These are phyloP conservation scores for Trichosporon sp. DNA, from an alignment of 1,284 basidiomycete genomes.

Conservation along the genomic window DNA sequence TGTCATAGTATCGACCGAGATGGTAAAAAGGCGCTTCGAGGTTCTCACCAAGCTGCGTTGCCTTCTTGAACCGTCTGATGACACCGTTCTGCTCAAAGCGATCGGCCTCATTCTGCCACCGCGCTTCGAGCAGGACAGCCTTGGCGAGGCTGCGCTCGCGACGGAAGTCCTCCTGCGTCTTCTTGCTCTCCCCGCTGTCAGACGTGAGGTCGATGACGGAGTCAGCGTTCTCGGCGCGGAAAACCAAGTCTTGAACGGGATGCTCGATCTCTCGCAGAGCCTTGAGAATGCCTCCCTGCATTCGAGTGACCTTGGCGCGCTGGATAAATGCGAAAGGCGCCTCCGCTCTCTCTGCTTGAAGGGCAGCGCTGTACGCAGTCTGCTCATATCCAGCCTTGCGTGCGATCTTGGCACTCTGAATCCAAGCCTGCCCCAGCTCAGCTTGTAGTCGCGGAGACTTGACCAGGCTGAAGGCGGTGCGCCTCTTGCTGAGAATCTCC, in stretches of 20 bases:
- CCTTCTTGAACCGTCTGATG: constrained; percentile 57
- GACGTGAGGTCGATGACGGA: constrained; percentile 52
- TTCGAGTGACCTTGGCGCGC: constrained; percentile 78
- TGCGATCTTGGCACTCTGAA: constrained; percentile 88
- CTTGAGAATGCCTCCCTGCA: constrained; percentile 72
- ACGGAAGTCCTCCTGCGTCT: constrained; percentile 49
- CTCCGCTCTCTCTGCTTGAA: constrained; percentile 77
- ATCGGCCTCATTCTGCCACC: constrained; percentile 89
- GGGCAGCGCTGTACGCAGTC: constrained; percentile 91
- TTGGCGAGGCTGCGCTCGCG: constrained; percentile 56
- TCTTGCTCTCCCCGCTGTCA: constrained; percentile 48
- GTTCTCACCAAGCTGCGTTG: constrained; percentile 55
- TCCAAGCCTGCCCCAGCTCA: constrained; percentile 80
- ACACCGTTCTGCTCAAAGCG: constrained; percentile 67
- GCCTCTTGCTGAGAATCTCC: constrained; percentile 79
- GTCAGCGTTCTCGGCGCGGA: not conserved
- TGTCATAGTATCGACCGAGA: constrained; percentile 80
- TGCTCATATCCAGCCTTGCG: constrained; percentile 92
- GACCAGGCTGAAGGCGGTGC: constrained; percentile 67
- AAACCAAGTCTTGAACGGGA: constrained; percentile 8
- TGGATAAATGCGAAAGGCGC: constrained; percentile 82
- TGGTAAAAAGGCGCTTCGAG: constrained; percentile 83
- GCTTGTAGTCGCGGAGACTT: constrained; percentile 40
- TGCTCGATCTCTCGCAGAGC: constrained; percentile 72
- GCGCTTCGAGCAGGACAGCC: constrained; percentile 78